phyloP scores from a whole-genome alignment of 2,329 filamentous ascomycete species.

The Calonectria montana region DNA sequence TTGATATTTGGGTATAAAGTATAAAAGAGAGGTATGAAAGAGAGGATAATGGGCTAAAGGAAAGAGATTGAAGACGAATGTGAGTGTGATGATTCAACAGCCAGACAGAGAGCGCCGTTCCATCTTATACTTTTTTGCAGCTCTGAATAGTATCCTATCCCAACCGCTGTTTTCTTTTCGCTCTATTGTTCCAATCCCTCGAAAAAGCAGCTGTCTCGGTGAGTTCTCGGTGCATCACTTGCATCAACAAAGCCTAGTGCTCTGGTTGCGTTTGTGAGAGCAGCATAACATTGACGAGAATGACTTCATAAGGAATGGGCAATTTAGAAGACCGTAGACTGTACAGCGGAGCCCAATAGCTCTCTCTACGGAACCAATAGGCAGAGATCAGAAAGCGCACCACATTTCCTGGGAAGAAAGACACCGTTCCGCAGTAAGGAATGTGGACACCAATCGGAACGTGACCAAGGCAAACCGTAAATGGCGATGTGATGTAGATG shows the following conservation, averaged over 20 bases:
- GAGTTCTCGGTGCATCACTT: slow-evolving; percentile 22
- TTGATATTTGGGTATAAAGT: neutral
- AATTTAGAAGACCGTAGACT: neutral
- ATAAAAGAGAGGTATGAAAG: neutral
- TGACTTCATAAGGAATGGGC: slow-evolving; percentile 2
- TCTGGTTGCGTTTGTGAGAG: neutral
- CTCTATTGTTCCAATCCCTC: neutral
- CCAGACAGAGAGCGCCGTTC: neutral
- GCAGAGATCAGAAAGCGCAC: neutral
- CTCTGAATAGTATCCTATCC: neutral
- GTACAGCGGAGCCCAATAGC: neutral
- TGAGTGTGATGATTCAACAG: neutral
- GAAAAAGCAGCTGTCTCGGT: slow-evolving; percentile 22
- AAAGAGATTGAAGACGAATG: neutral
- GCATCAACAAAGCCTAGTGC: neutral
- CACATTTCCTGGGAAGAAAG: neutral
- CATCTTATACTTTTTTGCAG: slow-evolving; percentile 26
- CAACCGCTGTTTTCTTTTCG: neutral
- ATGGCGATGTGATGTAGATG: neutral
- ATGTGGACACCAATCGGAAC: neutral
- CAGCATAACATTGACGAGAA: neutral
- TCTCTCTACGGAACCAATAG: neutral
- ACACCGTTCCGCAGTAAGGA: neutral
- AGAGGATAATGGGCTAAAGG: neutral
- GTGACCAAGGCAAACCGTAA: neutral